These are phyloP conservation scores for Lactifluus rugatus DNA, from an alignment of 768 basidiomycete genomes.

Conservation along the genomic window DNA sequence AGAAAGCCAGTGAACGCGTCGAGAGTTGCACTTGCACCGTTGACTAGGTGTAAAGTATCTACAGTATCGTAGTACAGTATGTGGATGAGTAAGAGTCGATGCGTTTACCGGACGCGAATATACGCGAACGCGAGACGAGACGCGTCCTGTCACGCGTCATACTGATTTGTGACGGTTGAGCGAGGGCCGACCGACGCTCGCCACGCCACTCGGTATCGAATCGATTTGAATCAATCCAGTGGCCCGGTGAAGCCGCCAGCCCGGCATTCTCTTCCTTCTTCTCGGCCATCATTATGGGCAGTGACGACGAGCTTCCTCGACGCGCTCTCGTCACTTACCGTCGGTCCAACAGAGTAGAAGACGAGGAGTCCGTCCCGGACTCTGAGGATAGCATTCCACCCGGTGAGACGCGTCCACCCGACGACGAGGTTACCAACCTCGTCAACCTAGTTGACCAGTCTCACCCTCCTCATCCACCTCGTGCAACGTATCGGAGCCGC, in stretches of 20 bases:
- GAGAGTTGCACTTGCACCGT: no score
- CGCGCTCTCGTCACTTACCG: conserved; percentile 18
- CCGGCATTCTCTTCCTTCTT: neutral
- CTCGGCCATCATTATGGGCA: conserved; percentile 8
- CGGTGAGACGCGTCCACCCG: neutral
- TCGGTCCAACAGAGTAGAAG: conserved; percentile 5
- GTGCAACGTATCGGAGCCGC: conserved; percentile 7
- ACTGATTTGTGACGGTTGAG: conserved; percentile 17
- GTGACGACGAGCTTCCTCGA: conserved; percentile 28
- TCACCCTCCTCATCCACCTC: conserved; percentile 7
- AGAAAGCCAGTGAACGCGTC: conserved; percentile 4
- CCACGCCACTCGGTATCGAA: neutral
- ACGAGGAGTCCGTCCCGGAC: conserved; percentile 18
- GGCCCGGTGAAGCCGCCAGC: conserved; percentile 6
- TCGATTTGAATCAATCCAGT: neutral
- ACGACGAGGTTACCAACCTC: neutral
- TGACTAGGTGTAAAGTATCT: no score
- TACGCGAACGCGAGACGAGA: no score
- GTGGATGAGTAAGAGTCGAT: no score
- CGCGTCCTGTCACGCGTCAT: conserved; percentile 18
- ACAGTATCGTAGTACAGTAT: no score
- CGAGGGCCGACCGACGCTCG: neutral
- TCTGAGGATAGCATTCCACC: conserved; percentile 14
- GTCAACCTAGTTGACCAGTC: neutral
- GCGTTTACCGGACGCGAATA: no score